Evolutionary conservation across 2,329 filamentous ascomycete species (phyloP).

Genomic region (Massarina eburnea): DNA sequence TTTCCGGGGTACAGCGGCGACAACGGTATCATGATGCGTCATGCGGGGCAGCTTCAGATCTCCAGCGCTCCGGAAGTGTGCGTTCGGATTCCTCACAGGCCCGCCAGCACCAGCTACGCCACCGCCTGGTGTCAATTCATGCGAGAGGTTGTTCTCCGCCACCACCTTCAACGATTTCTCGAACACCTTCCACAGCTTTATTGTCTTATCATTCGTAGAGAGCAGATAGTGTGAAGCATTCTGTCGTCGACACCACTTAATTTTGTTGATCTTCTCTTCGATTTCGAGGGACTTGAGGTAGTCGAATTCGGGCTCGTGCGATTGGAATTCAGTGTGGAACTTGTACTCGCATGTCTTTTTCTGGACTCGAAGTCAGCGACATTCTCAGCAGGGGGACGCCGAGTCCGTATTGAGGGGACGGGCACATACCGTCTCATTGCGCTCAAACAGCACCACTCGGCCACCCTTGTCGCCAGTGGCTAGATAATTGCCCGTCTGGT

Average conservation of each 20-base stretch:
- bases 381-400: too few relatives aligned
- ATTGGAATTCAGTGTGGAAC: slow-evolving; percentile 99
- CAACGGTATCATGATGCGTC: slow-evolving; percentile 97
- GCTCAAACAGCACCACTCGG: slow-evolving; percentile 81
- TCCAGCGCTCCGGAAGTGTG: slow-evolving; percentile 75
- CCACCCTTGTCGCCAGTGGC: slow-evolving; percentile 90
- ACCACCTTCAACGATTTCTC: slow-evolving; percentile 99
- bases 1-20: slow-evolving; percentile 91
- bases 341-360: slow-evolving; percentile 99
- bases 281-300: slow-evolving; percentile 99
- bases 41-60: slow-evolving; percentile 92
- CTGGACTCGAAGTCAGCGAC: slow-evolving; percentile 49
- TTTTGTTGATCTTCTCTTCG: slow-evolving; percentile 99
- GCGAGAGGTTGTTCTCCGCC: slow-evolving; percentile 96
- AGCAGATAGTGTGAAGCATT: slow-evolving; percentile 98
- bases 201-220: slow-evolving; percentile 99
- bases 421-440: slow-evolving; percentile 85
- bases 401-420: too few relatives aligned
- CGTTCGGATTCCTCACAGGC: slow-evolving; percentile 70
- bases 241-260: slow-evolving; percentile 98
- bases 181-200: slow-evolving; percentile 99
- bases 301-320: slow-evolving; percentile 98
- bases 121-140: slow-evolving; percentile 81
- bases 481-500: slow-evolving; percentile 86
- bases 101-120: slow-evolving; percentile 74